Base-by-base conservation (phyloP, 2,329 filamentous ascomycete species). In the Fusarium stilboides region DNA sequence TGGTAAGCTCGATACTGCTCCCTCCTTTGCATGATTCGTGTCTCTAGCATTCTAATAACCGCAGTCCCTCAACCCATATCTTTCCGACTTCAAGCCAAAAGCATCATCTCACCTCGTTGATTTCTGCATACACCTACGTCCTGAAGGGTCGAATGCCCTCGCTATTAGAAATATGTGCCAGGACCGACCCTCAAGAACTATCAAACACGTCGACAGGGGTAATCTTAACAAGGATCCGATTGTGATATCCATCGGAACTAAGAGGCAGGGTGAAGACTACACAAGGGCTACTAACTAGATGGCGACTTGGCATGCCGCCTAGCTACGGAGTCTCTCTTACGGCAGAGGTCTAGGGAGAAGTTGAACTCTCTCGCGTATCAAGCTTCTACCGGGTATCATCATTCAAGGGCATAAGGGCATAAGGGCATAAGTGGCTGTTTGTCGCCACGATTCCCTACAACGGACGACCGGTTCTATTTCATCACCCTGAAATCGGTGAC, bases 401-500 rank as follows among this genome's bases (percentile, higher is more conserved):
- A 37, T 70, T 8, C 59, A n/a, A n/a, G n/a, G n/a, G n/a, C n/a
- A n/a, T n/a, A n/a, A n/a, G n/a, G n/a, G n/a, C n/a, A n/a, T n/a
- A 66, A 36, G 68, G 69, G 5, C 65, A 72, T 26, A 50, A 52
- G 12, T 65, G 61, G 69, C 26, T 62, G n/a, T 72, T 72, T 42
- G 47, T 72, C 22, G 55, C 62, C 1, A 61, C 57, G 6, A 49
- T 42, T 9, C 13, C 19, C 6, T 15, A n/a, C 15, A 19, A 40
- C 5, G 22, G 37, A 14, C 24, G 28, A 34, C 28, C 49, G 6
- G 40, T 20, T n/a, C 34, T 60, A 10, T 54, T 44, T 39, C 31
- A 47, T 19, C 24, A 24, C 13, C 19, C 53, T 5, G 10, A 19
- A 8, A 54, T 49, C 28, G 37, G 54, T n/a, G 47, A 60, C 22